Base-by-base conservation (phyloP, 306 rosid species). In the Fragaria iinumae region DNA sequence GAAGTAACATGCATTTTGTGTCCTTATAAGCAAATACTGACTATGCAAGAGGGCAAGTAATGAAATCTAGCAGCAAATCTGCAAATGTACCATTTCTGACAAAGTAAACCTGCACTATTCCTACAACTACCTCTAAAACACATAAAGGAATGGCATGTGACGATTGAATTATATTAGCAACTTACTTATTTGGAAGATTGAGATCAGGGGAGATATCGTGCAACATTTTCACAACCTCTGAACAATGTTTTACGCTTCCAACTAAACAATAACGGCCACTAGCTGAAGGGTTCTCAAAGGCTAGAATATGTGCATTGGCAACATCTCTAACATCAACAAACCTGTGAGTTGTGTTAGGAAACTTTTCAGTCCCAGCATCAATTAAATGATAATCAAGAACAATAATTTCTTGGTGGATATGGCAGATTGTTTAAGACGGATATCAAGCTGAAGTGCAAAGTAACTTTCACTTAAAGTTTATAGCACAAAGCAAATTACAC, bases 291-390 rank as follows among this genome's bases (percentile, higher is more conserved):
- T 77, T 83, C 84, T 91, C 95, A 82, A 82, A 86, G 36, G 91
- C 91, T 29, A 60, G 71, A 79, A 91, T 83, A 76, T 89, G 97
- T 9, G 97, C 93, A 2, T 74, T 32, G 11, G 90, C 93, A 76
- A 88, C 93, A 83, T 92, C 91, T 83, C 82, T 85, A 55, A 90
- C 91, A 55, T 88, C 52, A 20, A 88, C 82, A 83, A 79, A 91
- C 72, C 83, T 83, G 29, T 47, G 10, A 71, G 65, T 10, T 6
- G 0, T 25, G 41, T 88, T 86, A 39, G 82, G 90, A 80, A 80
- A 91, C 44, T 56, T 81, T 57, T 74, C 73, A 2, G 75, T 20
- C 45, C 93, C 95, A 87, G 77, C 78, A 82, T 56, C 75, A 60
- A 83, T 7, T 23, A 23, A 21, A 56, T 4, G 0, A 63, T 27